phyloP scores from a whole-genome alignment of 1,284 basidiomycete genomes.

The Ceratobasidium sp. region DNA sequence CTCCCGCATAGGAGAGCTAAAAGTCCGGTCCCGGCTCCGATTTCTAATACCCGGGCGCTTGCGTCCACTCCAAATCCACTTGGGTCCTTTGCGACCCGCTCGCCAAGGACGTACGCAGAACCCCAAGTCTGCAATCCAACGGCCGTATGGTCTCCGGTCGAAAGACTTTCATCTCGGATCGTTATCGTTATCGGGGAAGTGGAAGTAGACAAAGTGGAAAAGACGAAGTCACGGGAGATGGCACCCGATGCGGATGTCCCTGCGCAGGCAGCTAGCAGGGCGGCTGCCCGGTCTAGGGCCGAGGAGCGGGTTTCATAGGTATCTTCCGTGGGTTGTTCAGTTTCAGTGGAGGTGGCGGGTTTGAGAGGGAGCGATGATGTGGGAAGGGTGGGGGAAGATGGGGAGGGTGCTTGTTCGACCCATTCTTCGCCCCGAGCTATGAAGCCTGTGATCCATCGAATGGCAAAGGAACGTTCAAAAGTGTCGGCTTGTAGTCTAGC shows the following conservation, averaged over 20 bases:
- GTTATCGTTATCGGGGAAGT: constrained; percentile 58
- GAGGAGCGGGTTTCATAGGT: constrained; percentile 55
- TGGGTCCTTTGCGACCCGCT: constrained; percentile 77
- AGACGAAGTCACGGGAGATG: constrained; percentile 68
- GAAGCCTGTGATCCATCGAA: constrained; percentile 78
- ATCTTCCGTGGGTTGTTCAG: not conserved
- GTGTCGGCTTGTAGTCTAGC: constrained; percentile 61
- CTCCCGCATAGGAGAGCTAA: constrained; percentile 78
- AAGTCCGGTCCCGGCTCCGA: constrained; percentile 90
- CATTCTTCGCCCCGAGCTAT: constrained; percentile 70
- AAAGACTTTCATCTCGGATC: constrained; percentile 80
- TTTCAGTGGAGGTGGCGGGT: not conserved
- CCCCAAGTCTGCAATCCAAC: constrained; percentile 96
- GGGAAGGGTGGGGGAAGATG: constrained; percentile 56
- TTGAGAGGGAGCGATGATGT: not conserved
- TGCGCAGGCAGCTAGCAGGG: constrained; percentile 70
- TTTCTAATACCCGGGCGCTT: constrained; percentile 72
- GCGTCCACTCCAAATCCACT: constrained; percentile 61
- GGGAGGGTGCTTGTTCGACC: constrained; percentile 55
- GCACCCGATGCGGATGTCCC: constrained; percentile 62
- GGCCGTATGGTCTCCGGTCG: constrained; percentile 74
- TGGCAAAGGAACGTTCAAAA: constrained; percentile 76
- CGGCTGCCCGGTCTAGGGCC: constrained; percentile 72
- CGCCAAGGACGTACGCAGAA: constrained; percentile 83
- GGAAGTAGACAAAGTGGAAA: constrained; percentile 53